Evolutionary conservation across 2,329 filamentous ascomycete species (phyloP), one percentile per base, ranked within the genome.

Genomic region (Aspergillus floridensis): DNA sequence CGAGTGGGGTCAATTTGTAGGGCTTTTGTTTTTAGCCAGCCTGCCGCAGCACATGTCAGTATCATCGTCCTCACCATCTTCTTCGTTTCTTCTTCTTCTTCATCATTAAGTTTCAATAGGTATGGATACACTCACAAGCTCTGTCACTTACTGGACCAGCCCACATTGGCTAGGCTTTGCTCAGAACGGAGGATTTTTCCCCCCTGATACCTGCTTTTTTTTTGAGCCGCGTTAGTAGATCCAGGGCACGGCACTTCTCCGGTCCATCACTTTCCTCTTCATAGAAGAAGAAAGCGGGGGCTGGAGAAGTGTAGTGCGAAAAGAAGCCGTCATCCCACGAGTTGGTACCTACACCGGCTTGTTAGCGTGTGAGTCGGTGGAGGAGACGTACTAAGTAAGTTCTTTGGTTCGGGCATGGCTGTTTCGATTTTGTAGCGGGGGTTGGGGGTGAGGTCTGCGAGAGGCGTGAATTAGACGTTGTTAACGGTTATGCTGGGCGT

Each of bases 91-190:
- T 21, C 21, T 21, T 21, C 21, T 21, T 2, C 21, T 21, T 21
- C 21, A 2, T 2, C 21, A 5, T 22, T 1, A 22, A 22, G 22
- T 22, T 22, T 22, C 22, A 22, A 22, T 22, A 22, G 22, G 22
- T 22, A 22, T 22, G 22, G 32, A 5, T 4, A 35, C 3, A 59
- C 57, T 58, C 26, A 63, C 60, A 58, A 58, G 56, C 59, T 53
- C 60, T 59, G 57, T 64, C 58, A 47, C 58, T 59, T 59, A 66
- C 65, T 67, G 64, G 62, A 53, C 63, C 41, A 44, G 60, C 49
- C 60, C 65, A 53, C 64, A 54, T 47, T 53, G 56, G 32, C 59
- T 51, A 60, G 58, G 56, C 55, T 38, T 59, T 62, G 62, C 60
- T 64, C 60, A 57, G 41, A 50, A 41, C 58, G 49, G 53, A 60